Conservation (phyloP, 164 flowering plant genomes). For the Vitis rotundifolia region DNA sequence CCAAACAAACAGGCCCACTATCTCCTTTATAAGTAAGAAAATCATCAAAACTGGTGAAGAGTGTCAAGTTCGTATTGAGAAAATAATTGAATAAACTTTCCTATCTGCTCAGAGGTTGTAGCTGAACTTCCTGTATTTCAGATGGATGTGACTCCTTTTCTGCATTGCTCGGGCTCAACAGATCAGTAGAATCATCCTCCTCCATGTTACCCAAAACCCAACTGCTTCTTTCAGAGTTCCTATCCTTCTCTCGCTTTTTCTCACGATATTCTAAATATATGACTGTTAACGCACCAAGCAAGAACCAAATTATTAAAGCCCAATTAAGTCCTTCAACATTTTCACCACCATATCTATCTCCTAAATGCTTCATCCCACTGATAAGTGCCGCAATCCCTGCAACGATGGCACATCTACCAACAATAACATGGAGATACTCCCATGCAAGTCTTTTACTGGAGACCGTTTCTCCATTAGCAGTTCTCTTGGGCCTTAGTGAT, state of each 20-base stretch:
- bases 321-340: constrained; percentile 63
- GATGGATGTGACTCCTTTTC: constrained; percentile 45
- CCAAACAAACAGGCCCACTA: constrained; percentile 8
- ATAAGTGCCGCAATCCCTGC: constrained; percentile 74
- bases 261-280: constrained; percentile 72
- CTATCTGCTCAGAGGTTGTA: constrained; percentile 79
- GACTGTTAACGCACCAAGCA: constrained; percentile 51
- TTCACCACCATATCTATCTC: constrained; percentile 80
- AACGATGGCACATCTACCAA: constrained; percentile 70
- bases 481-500: constrained; percentile 67
- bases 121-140: constrained; percentile 82
- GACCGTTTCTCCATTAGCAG: constrained; percentile 52
- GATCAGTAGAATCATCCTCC: constrained; percentile 82
- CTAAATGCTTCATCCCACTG: constrained; percentile 90
- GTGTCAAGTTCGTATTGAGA: constrained; percentile 13
- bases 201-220: constrained; percentile 85
- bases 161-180: constrained; percentile 48
- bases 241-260: constrained; percentile 40
- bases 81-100: constrained; percentile 8
- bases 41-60: constrained; percentile 6
- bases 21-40: constrained; percentile 14
- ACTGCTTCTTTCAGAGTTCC: constrained; percentile 52
- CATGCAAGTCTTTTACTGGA: constrained; percentile 64
- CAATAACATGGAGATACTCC: constrained; percentile 79
- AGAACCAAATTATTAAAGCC: constrained; percentile 80